These are phyloP conservation scores for Nemania serpens DNA, from an alignment of 2,329 filamentous ascomycete species.

Conservation along the genomic window DNA sequence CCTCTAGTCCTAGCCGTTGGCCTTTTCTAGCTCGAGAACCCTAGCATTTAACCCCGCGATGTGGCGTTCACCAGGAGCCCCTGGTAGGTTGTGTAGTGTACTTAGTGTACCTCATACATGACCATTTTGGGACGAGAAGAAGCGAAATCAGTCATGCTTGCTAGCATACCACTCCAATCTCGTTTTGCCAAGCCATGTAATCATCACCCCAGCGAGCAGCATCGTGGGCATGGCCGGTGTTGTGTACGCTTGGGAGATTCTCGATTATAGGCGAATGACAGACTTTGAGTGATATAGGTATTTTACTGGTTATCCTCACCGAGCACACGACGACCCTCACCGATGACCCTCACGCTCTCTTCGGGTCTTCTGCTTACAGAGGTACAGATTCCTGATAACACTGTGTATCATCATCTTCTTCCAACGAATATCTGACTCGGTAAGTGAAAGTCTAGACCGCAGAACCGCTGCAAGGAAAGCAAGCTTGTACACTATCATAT, in stretches of 20 bases:
- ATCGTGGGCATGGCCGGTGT: not conserved
- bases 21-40: not conserved
- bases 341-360: not conserved
- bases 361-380: not conserved
- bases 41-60: conserved; percentile 20
- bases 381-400: not conserved
- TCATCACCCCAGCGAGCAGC: not conserved
- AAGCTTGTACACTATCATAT: too few relatives aligned
- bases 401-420: not conserved
- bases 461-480: not conserved
- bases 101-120: too few relatives aligned
- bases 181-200: conserved; percentile 7
- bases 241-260: not conserved
- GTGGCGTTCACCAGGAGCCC: conserved; percentile 14
- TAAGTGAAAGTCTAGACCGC: not conserved
- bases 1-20: conserved; percentile 31
- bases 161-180: not conserved
- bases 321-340: not conserved
- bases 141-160: not conserved
- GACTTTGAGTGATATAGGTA: not conserved
- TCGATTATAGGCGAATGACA: not conserved
- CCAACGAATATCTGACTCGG: not conserved
- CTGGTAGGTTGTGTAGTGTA: not conserved
- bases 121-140: not conserved
- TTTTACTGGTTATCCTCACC: not conserved